Base-by-base conservation (phyloP, 2,329 filamentous ascomycete genomes). In the Alternaria atra region DNA sequence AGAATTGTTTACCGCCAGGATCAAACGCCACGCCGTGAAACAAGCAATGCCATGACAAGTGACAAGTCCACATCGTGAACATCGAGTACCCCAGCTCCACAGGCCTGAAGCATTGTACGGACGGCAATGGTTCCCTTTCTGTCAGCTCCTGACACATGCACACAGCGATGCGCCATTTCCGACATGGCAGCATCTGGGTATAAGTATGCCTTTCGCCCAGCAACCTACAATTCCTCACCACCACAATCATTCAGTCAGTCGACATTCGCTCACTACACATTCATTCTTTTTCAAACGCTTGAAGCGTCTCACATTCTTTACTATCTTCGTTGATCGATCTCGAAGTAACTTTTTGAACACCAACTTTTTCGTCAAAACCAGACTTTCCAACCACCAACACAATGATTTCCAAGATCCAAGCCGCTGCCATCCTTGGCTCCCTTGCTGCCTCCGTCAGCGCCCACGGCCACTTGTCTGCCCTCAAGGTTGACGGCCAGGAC, bases 401-500 rank as follows among this genome's bases (percentile, higher is more conserved):
- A 58, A 75, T 76, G 73, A 70, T 72, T 69, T 67, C 67, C 63
- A 69, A 72, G 44, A 68, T 76, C 37, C 72, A 76, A 61, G 66
- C 64, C 54, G 73, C 68, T 55, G 72, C 73, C 59, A 63, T 77
- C 29, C 27, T 77, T 48, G 73, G 72, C 57, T 72, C 73, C 52
- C 55, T 77, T 40, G 80, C 75, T 52, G 69, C 80, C 58, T 73
- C 77, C 32, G 80, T 80, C 60, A 74, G 77, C 48, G 82, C 81
- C 44, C 83, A 84, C 70, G 83, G 83, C 51, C 75, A 74, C 57
- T 77, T 84, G 42, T 64, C 71, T 12, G 77, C 77, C 53, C 76
- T 84, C 56, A 77, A 81, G 32, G 80, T 83, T 52, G 81, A 82
- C 61, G 84, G 84, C 54, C 73, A 74, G 4, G 80, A 79, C 59